Base-by-base conservation (phyloP, 2,329 filamentous ascomycete species). In the Byssothecium circinans region DNA sequence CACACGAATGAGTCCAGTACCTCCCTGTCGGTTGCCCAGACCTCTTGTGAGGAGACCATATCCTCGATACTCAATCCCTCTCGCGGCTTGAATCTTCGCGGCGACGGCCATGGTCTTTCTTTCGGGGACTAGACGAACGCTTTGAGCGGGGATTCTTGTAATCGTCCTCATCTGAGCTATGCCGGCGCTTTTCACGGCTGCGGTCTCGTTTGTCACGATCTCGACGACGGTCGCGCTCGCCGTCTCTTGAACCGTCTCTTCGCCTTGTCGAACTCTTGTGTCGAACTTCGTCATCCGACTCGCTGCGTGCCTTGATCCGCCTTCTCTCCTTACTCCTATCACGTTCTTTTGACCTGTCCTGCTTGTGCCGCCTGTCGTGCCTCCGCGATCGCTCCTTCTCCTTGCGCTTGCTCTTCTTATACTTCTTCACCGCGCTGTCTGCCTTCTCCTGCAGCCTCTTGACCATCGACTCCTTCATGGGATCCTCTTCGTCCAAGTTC, bases 401-500 rank as follows among this genome's bases (percentile, higher is more conserved):
- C 49, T 65, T 71, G 39, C 65, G 68, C 47, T 77, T 75, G 58
- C 64, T 73, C 64, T 71, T 80, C 37, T 78, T 77, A 42, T 79
- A 67, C 58, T 73, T 80, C 54, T 78, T 77, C 58, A 88, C 72
- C 2, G 89, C 91, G 49, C 82, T 81, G 45, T 87, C 84, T 11
- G 96, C 82, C 68, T 96, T 89, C 67, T 90, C 89, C 72, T 88
- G 91, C 80, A 97, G 96, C 73, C 95, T 88, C 54, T 92, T 83
- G 42, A 96, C 84, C 54, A 97, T 68, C 61, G 89, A 96, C 30
- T 83, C 84, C 73, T 96, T 96, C 94, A 99, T 99, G 0, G 94
- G 94, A 69, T 99, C 94, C 52, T 97, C 92, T 19, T 96, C 91
- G 56, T 97, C 94, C 55, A 95, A 87, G 14, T 92, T 85, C 44